Evolutionary conservation across 805 yeast genomes (phyloP).

Genomic region (Kodamaea nitidulidarum): DNA sequence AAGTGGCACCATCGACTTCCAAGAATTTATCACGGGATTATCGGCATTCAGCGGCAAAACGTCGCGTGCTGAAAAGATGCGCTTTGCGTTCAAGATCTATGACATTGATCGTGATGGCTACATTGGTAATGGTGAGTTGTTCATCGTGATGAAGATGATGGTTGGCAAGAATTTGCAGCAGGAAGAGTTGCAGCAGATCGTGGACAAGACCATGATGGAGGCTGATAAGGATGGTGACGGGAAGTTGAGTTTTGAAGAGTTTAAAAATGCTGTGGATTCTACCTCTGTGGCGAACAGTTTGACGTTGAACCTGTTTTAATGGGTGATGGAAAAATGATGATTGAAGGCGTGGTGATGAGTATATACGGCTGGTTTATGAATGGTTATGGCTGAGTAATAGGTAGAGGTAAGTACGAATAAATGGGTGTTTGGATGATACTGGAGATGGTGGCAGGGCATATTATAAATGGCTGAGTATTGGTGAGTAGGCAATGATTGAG

Average conservation of each 20-base stretch:
- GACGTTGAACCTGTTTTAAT: slow-evolving; percentile 47
- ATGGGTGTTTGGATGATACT: too few relatives aligned
- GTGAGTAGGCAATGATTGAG: too few relatives aligned
- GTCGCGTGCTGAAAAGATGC: slow-evolving; percentile 71
- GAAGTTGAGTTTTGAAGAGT: slow-evolving; percentile 79
- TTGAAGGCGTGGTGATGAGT: too few relatives aligned
- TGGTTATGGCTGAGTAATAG: too few relatives aligned
- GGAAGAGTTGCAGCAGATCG: slow-evolving; percentile 88
- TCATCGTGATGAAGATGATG: slow-evolving; percentile 91
- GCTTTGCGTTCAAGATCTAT: slow-evolving; percentile 88
- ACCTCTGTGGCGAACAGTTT: slow-evolving; percentile 57
- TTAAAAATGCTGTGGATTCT: slow-evolving; percentile 59
- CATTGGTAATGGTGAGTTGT: slow-evolving; percentile 92
- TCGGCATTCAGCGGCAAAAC: slow-evolving; percentile 87
- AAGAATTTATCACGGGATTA: slow-evolving; percentile 84
- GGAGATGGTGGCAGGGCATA: too few relatives aligned
- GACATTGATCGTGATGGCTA: slow-evolving; percentile 95
- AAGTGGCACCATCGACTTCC: slow-evolving; percentile 90
- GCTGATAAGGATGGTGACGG: slow-evolving; percentile 89
- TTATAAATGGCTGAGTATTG: too few relatives aligned
- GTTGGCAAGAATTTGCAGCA: slow-evolving; percentile 89
- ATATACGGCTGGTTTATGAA: too few relatives aligned
- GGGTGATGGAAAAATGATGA: too few relatives aligned
- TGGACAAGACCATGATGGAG: slow-evolving; percentile 94
- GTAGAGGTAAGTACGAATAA: too few relatives aligned